These are phyloP conservation scores for Pontederia paniculata DNA, from an alignment of 176 grass and related monocot genomes.

Conservation along the genomic window DNA sequence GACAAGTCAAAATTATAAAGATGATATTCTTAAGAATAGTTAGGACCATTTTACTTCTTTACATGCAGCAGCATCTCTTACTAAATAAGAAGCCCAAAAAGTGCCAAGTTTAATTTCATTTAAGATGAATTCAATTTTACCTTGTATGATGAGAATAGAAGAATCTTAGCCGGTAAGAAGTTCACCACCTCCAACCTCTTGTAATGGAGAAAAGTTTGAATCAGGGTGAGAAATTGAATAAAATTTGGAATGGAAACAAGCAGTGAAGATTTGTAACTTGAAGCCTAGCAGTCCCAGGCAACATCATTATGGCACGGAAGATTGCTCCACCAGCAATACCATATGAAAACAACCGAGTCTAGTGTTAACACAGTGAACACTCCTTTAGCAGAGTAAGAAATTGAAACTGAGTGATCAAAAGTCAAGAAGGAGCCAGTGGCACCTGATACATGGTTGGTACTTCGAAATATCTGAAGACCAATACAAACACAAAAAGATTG, in stretches of 20 bases:
- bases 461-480: constrained; percentile 93
- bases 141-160: constrained; percentile 93
- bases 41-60: too few species aligned
- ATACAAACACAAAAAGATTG: constrained; percentile 98
- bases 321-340: constrained; percentile 89
- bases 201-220: constrained; percentile 17
- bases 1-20: constrained; percentile 18
- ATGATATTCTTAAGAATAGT: constrained; percentile 11
- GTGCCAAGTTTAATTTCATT: background rate
- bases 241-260: constrained; percentile 10
- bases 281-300: constrained; percentile 62
- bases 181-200: constrained; percentile 97
- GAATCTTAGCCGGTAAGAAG: constrained; percentile 66
- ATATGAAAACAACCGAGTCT: constrained; percentile 88
- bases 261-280: constrained; percentile 38
- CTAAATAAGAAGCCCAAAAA: background rate
- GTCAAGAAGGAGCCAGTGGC: constrained; percentile 14
- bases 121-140: constrained; percentile 32
- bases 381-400: background rate
- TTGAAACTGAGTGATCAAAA: constrained; percentile 25
- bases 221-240: background rate
- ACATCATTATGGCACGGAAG: constrained; percentile 80
- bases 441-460: constrained; percentile 80
- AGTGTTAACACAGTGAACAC: constrained; percentile 12
- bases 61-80: too few species aligned